Evolutionary conservation across 2,329 filamentous ascomycete genomes (phyloP).

Genomic region (Trichoderma pleuroti): DNA sequence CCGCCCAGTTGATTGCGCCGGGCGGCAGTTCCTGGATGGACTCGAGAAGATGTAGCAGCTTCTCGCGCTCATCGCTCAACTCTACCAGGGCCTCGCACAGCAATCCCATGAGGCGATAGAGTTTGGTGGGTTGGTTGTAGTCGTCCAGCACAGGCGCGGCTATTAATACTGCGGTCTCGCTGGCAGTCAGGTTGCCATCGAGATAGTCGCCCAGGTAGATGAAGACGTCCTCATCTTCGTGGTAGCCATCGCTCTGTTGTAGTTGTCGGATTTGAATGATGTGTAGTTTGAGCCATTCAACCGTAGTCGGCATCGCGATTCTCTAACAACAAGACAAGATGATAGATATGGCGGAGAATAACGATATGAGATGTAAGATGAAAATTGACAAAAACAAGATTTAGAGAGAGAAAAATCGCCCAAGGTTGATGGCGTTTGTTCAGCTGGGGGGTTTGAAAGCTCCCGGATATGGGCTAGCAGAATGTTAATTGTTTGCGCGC

Average conservation of each 20-base stretch:
- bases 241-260: background rate
- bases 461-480: background rate
- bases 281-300: background rate
- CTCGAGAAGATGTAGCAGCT: background rate
- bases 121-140: background rate
- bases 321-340: background rate
- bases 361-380: background rate
- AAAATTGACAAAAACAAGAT: background rate
- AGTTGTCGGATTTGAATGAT: background rate
- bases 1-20: background rate
- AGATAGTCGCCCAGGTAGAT: background rate
- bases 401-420: background rate
- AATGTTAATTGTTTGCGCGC: background rate
- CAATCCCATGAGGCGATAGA: background rate
- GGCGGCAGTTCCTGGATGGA: background rate
- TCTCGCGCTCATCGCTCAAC: background rate
- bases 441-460: background rate
- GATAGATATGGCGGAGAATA: background rate
- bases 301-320: background rate
- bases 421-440: background rate
- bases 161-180: background rate
- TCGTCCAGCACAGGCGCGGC: background rate
- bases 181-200: background rate
- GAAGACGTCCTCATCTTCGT: background rate
- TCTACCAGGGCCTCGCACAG: constrained; percentile 3